Conservation (phyloP, 768 basidiomycete genomes). For the Kwoniella botswanensis region DNA sequence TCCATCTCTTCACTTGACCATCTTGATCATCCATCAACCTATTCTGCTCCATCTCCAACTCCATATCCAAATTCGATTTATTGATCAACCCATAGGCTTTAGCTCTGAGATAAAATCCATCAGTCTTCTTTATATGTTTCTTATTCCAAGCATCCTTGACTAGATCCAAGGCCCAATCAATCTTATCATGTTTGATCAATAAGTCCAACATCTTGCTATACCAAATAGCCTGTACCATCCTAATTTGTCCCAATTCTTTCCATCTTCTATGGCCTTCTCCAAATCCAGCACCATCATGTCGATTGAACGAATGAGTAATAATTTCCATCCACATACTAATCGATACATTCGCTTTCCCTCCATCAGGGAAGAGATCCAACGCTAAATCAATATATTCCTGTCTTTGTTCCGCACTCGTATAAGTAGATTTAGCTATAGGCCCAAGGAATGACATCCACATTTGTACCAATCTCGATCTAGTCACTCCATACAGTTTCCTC, state of each 20-base stretch:
- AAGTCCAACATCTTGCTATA: constrained; percentile 18
- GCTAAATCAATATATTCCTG: constrained; percentile 18
- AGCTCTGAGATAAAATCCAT: constrained; percentile 23
- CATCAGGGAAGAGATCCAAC: constrained; percentile 19
- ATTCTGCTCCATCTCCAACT: background rate
- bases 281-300: constrained; percentile 10
- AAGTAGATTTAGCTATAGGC: background rate
- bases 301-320: constrained; percentile 5
- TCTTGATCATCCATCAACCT: background rate
- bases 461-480: background rate
- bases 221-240: background rate
- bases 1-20: background rate
- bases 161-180: constrained; percentile 24
- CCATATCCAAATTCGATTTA: constrained; percentile 1
- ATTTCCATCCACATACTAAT: constrained; percentile 13
- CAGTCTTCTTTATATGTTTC: background rate
- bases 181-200: constrained; percentile 6
- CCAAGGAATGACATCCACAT: constrained; percentile 23
- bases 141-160: constrained; percentile 15
- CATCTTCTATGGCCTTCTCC: constrained; percentile 21
- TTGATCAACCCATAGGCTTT: constrained; percentile 6
- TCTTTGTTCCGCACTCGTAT: constrained; percentile 7
- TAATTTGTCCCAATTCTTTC: background rate
- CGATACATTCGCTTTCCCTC: constrained; percentile 15
- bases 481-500: constrained; percentile 9